These are phyloP conservation scores for Nicotiana noctiflora DNA, from an alignment of 257 asterid species.

Conservation along the genomic window DNA sequence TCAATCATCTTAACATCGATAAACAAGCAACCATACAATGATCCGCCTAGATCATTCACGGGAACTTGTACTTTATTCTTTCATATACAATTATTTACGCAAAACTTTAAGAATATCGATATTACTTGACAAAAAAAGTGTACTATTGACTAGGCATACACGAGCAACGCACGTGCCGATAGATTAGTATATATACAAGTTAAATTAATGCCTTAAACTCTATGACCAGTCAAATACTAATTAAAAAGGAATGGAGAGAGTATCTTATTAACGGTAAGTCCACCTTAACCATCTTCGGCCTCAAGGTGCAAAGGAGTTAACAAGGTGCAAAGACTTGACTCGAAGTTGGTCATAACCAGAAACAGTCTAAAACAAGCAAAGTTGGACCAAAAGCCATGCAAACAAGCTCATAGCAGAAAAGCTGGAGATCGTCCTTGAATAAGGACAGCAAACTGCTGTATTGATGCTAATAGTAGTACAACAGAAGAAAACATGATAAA, in stretches of 20 bases:
- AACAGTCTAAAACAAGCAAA: not conserved
- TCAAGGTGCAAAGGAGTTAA: not conserved
- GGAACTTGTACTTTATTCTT: too few relatives aligned
- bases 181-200: not conserved
- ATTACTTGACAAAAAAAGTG: too few relatives aligned
- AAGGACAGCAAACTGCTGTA: not conserved
- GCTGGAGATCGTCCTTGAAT: not conserved
- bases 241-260: not conserved
- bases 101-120: too few relatives aligned
- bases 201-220: not conserved
- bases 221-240: not conserved
- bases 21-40: too few relatives aligned
- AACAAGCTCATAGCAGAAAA: not conserved
- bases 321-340: not conserved
- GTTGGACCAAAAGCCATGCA: not conserved
- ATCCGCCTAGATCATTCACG: too few relatives aligned
- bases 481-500: not conserved
- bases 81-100: too few relatives aligned
- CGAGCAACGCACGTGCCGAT: too few relatives aligned
- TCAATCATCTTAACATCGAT: too few relatives aligned
- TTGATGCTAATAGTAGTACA: not conserved
- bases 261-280: not conserved
- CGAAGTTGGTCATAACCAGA: not conserved
- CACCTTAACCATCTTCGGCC: not conserved
- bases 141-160: too few relatives aligned